phyloP scores from a whole-genome alignment of 768 basidiomycete genomes.

The Mycena amicta region DNA sequence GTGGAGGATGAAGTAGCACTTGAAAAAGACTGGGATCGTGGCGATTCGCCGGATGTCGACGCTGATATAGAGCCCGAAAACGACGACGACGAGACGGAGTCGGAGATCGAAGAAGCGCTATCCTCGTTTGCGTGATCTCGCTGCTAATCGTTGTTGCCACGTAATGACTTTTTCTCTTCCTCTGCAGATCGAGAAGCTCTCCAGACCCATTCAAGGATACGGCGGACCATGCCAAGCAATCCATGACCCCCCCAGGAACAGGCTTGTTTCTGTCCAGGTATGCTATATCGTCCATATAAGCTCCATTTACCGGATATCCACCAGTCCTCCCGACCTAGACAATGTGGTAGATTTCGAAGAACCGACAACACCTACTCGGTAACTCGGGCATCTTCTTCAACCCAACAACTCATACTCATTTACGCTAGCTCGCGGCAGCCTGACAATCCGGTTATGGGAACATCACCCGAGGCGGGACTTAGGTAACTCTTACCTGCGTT shows the following conservation, averaged over 20 bases:
- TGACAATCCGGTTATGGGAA: neutral
- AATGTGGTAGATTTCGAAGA: constrained; percentile 16
- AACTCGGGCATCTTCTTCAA: neutral
- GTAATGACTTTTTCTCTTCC: neutral
- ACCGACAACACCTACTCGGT: constrained; percentile 21
- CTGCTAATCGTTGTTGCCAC: neutral
- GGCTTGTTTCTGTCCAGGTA: constrained; percentile 17
- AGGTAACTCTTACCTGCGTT: neutral
- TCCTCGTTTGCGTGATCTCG: constrained; percentile 12
- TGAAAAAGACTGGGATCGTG: constrained; percentile 31
- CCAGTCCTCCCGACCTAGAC: constrained; percentile 21
- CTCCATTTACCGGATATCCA: neutral
- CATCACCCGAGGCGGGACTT: neutral
- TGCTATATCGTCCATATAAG: neutral
- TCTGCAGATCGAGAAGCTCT: neutral
- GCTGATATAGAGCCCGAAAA: constrained; percentile 29
- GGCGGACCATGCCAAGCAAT: constrained; percentile 3
- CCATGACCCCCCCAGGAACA: constrained; percentile 1
- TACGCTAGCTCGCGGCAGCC: constrained; percentile 1
- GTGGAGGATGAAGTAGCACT: constrained; percentile 27
- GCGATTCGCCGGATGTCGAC: constrained; percentile 36
- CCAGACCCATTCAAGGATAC: constrained; percentile 5
- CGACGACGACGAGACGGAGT: constrained; percentile 26
- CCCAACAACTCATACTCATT: neutral
- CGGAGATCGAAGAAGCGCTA: constrained; percentile 26